phyloP scores from a whole-genome alignment of 1,284 basidiomycete species.

The Pyrrhoderma lamaoense region DNA sequence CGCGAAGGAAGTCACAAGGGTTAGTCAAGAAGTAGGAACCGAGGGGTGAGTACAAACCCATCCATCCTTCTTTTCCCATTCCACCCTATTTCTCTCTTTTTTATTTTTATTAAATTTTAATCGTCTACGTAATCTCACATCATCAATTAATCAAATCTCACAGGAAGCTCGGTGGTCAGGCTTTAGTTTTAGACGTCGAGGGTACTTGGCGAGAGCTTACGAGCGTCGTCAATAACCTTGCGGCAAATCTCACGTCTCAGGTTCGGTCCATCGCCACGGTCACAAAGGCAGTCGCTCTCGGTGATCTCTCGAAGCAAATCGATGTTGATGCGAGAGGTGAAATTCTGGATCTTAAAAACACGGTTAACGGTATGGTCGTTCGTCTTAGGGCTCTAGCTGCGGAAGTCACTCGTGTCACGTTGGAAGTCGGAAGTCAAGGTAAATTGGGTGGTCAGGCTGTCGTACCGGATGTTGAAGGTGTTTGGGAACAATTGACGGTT shows the following conservation, averaged over 20 bases:
- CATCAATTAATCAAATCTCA: constrained; percentile 8
- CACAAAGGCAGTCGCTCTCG: constrained; percentile 96
- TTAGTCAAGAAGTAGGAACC: constrained; percentile 88
- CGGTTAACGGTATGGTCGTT: constrained; percentile 97
- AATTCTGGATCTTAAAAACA: constrained; percentile 95
- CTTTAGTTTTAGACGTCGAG: constrained; percentile 87
- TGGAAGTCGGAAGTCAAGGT: constrained; percentile 88
- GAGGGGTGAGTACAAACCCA: constrained; percentile 51
- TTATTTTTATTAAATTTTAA: neutral
- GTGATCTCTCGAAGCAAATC: constrained; percentile 94
- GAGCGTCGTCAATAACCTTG: constrained; percentile 84
- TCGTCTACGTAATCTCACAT: constrained; percentile 14
- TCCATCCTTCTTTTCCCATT: constrained; percentile 19
- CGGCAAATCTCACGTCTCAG: constrained; percentile 92
- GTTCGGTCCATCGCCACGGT: constrained; percentile 92
- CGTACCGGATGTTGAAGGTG: constrained; percentile 92
- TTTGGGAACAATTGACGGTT: constrained; percentile 87
- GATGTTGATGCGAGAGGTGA: constrained; percentile 96
- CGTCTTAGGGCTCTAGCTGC: constrained; percentile 84
- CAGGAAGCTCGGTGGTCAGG: constrained; percentile 87
- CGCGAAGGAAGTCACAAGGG: constrained; percentile 79
- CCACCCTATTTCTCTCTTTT: constrained; percentile 18
- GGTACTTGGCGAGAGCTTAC: constrained; percentile 92
- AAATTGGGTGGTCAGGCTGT: constrained; percentile 89
- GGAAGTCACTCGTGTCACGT: constrained; percentile 93